Evolutionary conservation across 2,329 filamentous ascomycete species (phyloP).

Genomic region (Fusarium pseudoanthophilum): DNA sequence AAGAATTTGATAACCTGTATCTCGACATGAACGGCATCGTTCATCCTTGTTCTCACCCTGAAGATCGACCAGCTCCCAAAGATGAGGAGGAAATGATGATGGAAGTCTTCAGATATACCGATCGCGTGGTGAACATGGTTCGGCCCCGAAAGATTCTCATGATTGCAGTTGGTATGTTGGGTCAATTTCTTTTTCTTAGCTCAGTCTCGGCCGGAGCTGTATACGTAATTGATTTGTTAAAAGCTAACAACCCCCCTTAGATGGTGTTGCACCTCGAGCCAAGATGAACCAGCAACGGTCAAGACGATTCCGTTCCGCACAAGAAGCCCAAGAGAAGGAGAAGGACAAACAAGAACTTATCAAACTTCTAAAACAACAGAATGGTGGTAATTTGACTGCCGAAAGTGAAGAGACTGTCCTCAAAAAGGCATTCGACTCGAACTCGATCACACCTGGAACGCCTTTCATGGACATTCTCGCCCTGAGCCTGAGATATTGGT

Average conservation of each 20-base stretch:
- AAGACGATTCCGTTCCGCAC: conserved; percentile 91
- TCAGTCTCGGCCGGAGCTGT: neutral
- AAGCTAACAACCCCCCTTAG: conserved; percentile 58
- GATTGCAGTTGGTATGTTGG: conserved; percentile 87
- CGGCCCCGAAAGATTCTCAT: conserved; percentile 94
- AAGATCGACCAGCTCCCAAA: conserved; percentile 88
- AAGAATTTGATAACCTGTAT: conserved; percentile 98
- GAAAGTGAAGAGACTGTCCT: conserved; percentile 70
- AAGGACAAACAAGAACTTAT: conserved; percentile 89
- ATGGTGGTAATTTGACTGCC: conserved; percentile 70
- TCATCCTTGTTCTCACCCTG: conserved; percentile 97
- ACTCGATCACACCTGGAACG: conserved; percentile 91
- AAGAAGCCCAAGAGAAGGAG: conserved; percentile 94
- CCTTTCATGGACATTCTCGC: conserved; percentile 99
- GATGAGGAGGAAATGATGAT: conserved; percentile 99
- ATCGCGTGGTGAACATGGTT: conserved; percentile 98
- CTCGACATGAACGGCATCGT: conserved; percentile 99
- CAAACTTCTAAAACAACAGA: conserved; percentile 84
- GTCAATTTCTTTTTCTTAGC: neutral
- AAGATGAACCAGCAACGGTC: conserved; percentile 99
- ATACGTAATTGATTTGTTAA: neutral
- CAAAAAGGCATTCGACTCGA: conserved; percentile 93
- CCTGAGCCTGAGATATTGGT: conserved; percentile 92
- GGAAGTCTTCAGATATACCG: conserved; percentile 98
- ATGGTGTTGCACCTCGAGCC: conserved; percentile 95